Conservation (phyloP, 2,329 filamentous ascomycete genomes). For the Coleophoma cylindrospora region DNA sequence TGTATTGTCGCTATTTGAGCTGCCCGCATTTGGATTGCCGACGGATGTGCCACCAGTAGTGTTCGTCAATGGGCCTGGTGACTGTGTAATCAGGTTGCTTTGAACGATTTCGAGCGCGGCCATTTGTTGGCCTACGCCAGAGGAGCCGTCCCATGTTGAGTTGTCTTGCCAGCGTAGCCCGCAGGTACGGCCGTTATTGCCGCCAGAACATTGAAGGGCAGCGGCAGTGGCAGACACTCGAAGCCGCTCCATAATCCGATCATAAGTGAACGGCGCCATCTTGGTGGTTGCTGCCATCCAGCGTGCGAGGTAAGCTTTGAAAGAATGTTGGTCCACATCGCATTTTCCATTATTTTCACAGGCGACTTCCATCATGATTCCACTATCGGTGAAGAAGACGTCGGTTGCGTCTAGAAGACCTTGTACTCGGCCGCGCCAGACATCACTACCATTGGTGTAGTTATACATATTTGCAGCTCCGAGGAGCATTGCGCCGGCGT, state of each 20-base stretch:
- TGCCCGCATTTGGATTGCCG: slow-evolving; percentile 26
- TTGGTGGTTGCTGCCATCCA: slow-evolving; percentile 60
- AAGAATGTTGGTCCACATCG: slow-evolving; percentile 57
- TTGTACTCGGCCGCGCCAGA: slow-evolving; percentile 55
- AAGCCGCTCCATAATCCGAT: slow-evolving; percentile 46
- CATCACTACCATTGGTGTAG: slow-evolving; percentile 40
- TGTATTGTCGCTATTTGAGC: neutral
- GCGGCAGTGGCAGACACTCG: slow-evolving; percentile 55
- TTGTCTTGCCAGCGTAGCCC: slow-evolving; percentile 53
- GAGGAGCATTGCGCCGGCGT: slow-evolving; percentile 60
- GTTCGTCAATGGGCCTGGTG: slow-evolving; percentile 37
- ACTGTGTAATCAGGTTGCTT: slow-evolving; percentile 48
- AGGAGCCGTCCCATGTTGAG: slow-evolving; percentile 49
- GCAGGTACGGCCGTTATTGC: slow-evolving; percentile 51
- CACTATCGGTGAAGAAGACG: slow-evolving; percentile 50
- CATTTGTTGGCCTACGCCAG: slow-evolving; percentile 68
- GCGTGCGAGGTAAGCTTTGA: slow-evolving; percentile 57
- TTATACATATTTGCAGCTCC: slow-evolving; percentile 68
- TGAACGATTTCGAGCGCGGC: slow-evolving; percentile 60
- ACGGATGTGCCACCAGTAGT: slow-evolving; percentile 53
- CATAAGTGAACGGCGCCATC: slow-evolving; percentile 55
- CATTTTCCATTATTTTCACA: slow-evolving; percentile 59
- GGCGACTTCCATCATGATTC: slow-evolving; percentile 60
- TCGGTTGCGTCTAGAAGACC: slow-evolving; percentile 48
- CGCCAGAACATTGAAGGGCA: slow-evolving; percentile 51